These are phyloP conservation scores for Yamadazyma taylorii DNA, from an alignment of 1,139 yeast genomes.

Conservation along the genomic window DNA sequence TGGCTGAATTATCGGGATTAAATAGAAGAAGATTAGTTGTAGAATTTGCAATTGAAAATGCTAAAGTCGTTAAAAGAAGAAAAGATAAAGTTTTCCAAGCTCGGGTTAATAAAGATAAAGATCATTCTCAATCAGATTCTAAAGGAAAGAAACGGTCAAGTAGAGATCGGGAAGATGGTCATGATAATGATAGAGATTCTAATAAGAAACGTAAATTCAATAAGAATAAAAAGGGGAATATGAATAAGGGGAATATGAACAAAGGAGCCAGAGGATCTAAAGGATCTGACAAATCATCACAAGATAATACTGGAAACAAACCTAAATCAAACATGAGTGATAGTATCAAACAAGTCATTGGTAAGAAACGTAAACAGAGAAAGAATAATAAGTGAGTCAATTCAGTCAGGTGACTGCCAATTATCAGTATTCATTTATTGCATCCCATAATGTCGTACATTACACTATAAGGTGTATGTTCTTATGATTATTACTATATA, in stretches of 20 bases:
- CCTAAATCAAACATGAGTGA: constrained; percentile 48
- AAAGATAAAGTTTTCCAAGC: constrained; percentile 61
- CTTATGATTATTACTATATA: too few species aligned
- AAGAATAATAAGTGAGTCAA: constrained; percentile 16
- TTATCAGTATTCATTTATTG: too few species aligned
- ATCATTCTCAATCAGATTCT: constrained; percentile 24
- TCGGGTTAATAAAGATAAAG: constrained; percentile 31
- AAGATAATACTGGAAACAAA: constrained; percentile 14
- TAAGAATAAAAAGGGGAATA: constrained; percentile 39
- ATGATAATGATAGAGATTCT: constrained; percentile 16
- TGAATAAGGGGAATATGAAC: constrained; percentile 20
- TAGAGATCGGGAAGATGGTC: constrained; percentile 12
- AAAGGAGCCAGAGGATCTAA: too few species aligned
- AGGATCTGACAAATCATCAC: constrained; percentile 11
- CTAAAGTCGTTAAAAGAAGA: constrained; percentile 89
- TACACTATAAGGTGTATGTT: too few species aligned
- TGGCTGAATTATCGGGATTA: constrained; percentile 51
- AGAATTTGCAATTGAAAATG: constrained; percentile 95
- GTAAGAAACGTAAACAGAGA: constrained; percentile 69
- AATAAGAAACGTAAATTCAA: not conserved
- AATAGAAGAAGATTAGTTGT: constrained; percentile 79
- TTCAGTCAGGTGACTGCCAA: too few species aligned
- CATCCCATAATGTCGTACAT: too few species aligned
- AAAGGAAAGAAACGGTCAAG: constrained; percentile 27
- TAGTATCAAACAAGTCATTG: constrained; percentile 61